Evolutionary conservation across 2,329 filamentous ascomycete genomes (phyloP), one percentile per base, ranked within the genome.

Genomic region (Pyricularia sp.): DNA sequence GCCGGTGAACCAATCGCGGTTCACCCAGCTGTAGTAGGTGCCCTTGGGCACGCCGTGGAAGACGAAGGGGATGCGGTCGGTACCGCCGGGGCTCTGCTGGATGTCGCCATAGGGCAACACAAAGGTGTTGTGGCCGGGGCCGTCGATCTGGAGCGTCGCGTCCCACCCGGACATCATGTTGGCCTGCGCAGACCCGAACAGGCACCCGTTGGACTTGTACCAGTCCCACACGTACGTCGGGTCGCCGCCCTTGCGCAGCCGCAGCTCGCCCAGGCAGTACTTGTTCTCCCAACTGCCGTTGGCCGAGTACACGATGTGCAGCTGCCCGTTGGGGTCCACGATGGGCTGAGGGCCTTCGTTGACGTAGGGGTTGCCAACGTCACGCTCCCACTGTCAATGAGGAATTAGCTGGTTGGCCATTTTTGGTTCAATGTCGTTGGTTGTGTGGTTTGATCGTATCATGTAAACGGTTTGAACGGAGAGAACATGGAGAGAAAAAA

Each of bases 151-250:
- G 0, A 68, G 53, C 0, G 70, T 71, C 10, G 67, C 65, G 53
- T 71, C 69, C 70, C 70, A 71, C 2, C 70, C 70, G 3, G 30
- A 6, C 70, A 71, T 71, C 70, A 71, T 71, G 28, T 65, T 63
- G 35, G 65, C 65, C 64, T 70, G 69, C 31, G 68, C 59, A 2
- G 70, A 71, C 19, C 70, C 70, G 60, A 71, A 70, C 0, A 71
- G 67, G 55, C 70, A 71, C 33, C 70, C 70, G 40, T 71, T 71
- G 3, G 70, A 71, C 68, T 71, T 71, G 62, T 70, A 70, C 70
- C 70, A 71, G 62, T 71, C 70, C 70, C 70, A 71, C 1, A 70
- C 68, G 61, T 71, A 67, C 0, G 70, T 69, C 10, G 70, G 70
- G 64, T 71, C 66, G 13, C 70, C 70, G 16, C 69, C 69, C 63